Conservation (phyloP, 495 filamentous ascomycete species). For the Penicillium maclennaniae region DNA sequence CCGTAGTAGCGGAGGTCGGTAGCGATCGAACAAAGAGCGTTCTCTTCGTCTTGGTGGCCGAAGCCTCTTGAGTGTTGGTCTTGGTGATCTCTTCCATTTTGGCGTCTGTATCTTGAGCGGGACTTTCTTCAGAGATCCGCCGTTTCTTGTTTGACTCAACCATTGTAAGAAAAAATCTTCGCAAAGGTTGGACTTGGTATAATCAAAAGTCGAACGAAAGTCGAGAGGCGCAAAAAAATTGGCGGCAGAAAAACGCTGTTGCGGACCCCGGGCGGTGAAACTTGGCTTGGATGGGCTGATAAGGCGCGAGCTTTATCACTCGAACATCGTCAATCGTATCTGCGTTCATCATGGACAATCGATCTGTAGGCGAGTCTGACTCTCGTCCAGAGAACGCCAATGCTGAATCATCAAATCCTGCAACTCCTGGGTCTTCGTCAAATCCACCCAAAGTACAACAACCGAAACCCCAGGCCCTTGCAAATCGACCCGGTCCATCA, state of each 20-base stretch:
- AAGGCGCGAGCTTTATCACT: conserved; percentile 23
- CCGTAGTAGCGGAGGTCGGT: conserved; percentile 71
- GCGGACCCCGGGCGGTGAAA: conserved; percentile 19
- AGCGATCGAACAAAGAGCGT: conserved; percentile 91
- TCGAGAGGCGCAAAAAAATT: conserved; percentile 34
- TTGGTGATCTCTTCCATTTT: conserved; percentile 23
- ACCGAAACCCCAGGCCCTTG: conserved; percentile 79
- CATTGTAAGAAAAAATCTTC: conserved; percentile 20
- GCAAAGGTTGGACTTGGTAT: not conserved
- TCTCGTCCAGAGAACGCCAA: conserved; percentile 36
- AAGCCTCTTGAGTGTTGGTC: conserved; percentile 16
- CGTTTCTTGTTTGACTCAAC: conserved; percentile 33
- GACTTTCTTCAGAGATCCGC: conserved; percentile 27
- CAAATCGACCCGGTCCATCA: conserved; percentile 62
- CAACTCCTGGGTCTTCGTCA: conserved; percentile 23
- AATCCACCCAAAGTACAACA: conserved; percentile 64
- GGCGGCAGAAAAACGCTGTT: conserved; percentile 42
- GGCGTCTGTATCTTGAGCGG: conserved; percentile 8
- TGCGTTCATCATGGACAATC: conserved; percentile 57
- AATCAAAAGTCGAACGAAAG: not conserved
- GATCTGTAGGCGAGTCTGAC: conserved; percentile 57
- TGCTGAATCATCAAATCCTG: conserved; percentile 20
- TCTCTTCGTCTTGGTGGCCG: conserved; percentile 42
- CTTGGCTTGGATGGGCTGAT: conserved; percentile 11
- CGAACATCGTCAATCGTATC: conserved; percentile 2